Percentiles rank a stretch among this genome's conserved stretches.
Evolutionary conservation across 345 rosid species (phyloP).

Genomic region (Ceriops decandra): DNA sequence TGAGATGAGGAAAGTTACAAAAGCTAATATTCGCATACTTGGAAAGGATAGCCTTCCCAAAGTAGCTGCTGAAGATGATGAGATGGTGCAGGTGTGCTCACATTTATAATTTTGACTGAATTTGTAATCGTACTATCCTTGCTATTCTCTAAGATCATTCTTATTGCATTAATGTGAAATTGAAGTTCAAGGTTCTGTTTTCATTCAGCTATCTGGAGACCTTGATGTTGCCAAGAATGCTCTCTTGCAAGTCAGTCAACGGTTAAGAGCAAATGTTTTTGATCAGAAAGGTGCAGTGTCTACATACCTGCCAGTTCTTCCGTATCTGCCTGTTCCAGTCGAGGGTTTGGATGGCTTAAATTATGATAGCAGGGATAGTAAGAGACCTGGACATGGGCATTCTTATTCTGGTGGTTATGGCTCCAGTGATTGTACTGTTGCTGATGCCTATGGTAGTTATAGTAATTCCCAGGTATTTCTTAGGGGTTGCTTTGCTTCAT

Average conservation of each 20-base stretch:
- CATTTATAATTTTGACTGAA: neutral
- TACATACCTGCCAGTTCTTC: slow-evolving; percentile 74
- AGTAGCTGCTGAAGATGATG: slow-evolving; percentile 84
- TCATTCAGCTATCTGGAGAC: slow-evolving; percentile 78
- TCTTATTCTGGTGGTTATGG: slow-evolving; percentile 71
- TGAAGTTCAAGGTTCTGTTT: slow-evolving; percentile 6
- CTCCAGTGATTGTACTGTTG: slow-evolving; percentile 51
- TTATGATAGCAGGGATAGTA: slow-evolving; percentile 72
- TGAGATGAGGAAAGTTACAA: slow-evolving; percentile 85
- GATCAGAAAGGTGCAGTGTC: slow-evolving; percentile 83
- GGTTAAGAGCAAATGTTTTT: slow-evolving; percentile 83
- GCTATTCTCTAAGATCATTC: neutral
- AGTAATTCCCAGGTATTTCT: slow-evolving; percentile 59
- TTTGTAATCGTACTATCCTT: slow-evolving; percentile 10
- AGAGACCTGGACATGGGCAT: slow-evolving; percentile 71
- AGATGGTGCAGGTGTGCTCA: slow-evolving; percentile 88
- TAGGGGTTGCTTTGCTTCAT: neutral
- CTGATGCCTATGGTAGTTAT: slow-evolving; percentile 70
- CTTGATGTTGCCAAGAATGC: slow-evolving; percentile 96
- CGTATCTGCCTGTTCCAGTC: slow-evolving; percentile 74
- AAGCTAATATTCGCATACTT: slow-evolving; percentile 87
- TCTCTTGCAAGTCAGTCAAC: slow-evolving; percentile 68
- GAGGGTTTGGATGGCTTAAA: slow-evolving; percentile 48
- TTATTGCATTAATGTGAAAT: neutral
- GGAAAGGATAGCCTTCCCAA: slow-evolving; percentile 87